These are phyloP conservation scores for Thielaviopsis ethacetica DNA, from an alignment of 2,329 filamentous ascomycete genomes.

Conservation along the genomic window DNA sequence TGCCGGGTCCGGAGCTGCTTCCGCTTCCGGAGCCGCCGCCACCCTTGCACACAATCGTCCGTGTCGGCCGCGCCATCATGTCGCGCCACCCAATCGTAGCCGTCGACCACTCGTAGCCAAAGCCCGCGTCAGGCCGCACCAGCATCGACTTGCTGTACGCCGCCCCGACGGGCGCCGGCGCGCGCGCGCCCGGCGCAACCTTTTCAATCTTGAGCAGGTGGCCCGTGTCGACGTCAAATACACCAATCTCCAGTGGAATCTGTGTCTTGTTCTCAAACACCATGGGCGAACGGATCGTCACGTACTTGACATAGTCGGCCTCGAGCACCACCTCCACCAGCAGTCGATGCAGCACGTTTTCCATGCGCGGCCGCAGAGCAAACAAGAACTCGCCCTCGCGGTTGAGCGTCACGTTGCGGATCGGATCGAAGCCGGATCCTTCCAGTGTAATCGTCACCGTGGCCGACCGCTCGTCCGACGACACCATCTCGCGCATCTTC, in stretches of 20 bases:
- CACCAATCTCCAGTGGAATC: slow-evolving; percentile 83
- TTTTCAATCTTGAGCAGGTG: slow-evolving; percentile 96
- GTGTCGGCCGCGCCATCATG: slow-evolving; percentile 65
- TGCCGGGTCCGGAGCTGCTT: no score
- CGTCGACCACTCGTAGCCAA: slow-evolving; percentile 88
- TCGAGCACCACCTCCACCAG: slow-evolving; percentile 84
- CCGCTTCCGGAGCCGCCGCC: no score
- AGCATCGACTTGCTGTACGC: slow-evolving; percentile 79
- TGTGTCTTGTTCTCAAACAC: slow-evolving; percentile 93
- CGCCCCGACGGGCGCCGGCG: slow-evolving; percentile 82
- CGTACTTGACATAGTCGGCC: slow-evolving; percentile 94
- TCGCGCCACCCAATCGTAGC: slow-evolving; percentile 90
- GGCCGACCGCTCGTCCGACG: slow-evolving; percentile 65
- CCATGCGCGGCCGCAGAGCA: slow-evolving; percentile 71
- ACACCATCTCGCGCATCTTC: slow-evolving; percentile 84
- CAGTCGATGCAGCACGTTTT: slow-evolving; percentile 71
- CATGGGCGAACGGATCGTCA: slow-evolving; percentile 83
- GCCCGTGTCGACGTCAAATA: slow-evolving; percentile 75
- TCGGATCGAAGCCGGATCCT: slow-evolving; percentile 81
- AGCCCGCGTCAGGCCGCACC: slow-evolving; percentile 82
- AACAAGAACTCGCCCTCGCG: slow-evolving; percentile 91
- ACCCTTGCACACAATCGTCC: slow-evolving; percentile 75
- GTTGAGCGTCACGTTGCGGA: slow-evolving; percentile 76
- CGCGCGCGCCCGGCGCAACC: slow-evolving; percentile 76
- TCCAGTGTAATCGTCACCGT: slow-evolving; percentile 73